phyloP scores from a whole-genome alignment of 768 basidiomycete species.

The Lepiota brunneoincarnata region DNA sequence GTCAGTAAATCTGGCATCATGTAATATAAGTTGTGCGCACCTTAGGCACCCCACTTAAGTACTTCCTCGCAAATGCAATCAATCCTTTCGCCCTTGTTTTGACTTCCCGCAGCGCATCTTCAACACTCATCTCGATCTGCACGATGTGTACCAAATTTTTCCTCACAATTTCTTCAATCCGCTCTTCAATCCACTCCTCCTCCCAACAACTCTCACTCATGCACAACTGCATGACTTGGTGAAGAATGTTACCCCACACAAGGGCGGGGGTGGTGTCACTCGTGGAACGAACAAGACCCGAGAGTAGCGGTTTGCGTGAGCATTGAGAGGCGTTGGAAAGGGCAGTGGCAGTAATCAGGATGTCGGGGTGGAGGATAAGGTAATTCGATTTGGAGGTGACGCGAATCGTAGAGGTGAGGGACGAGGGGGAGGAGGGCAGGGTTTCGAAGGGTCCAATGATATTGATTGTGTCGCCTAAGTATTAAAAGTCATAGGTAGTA shows the following conservation, averaged over 20 bases:
- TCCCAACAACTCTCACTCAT: constrained; percentile 63
- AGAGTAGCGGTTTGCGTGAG: constrained; percentile 82
- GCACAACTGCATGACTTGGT: constrained; percentile 86
- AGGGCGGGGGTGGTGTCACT: constrained; percentile 64
- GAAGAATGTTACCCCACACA: constrained; percentile 91
- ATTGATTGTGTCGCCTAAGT: constrained; percentile 76
- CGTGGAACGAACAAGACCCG: constrained; percentile 53
- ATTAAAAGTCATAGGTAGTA: background rate
- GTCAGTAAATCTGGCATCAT: background rate
- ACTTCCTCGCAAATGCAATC: constrained; percentile 59
- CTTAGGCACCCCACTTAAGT: constrained; percentile 63
- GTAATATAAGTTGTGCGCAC: constrained; percentile 30
- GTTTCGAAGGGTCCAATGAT: constrained; percentile 50
- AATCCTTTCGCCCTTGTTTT: constrained; percentile 58
- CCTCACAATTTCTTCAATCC: constrained; percentile 54
- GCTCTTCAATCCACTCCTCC: constrained; percentile 53
- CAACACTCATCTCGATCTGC: constrained; percentile 50
- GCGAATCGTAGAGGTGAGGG: constrained; percentile 38
- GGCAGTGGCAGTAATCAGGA: constrained; percentile 87
- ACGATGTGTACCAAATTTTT: constrained; percentile 60
- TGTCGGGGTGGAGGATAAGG: constrained; percentile 88
- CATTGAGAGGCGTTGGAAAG: constrained; percentile 84
- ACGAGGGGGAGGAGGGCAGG: constrained; percentile 32
- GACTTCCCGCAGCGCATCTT: constrained; percentile 13
- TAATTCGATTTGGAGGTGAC: constrained; percentile 66